Percentiles rank a stretch among this genome's conserved stretches.
Conservation (phyloP, 148 eudicot species). For the Arctostaphylos glauca region DNA sequence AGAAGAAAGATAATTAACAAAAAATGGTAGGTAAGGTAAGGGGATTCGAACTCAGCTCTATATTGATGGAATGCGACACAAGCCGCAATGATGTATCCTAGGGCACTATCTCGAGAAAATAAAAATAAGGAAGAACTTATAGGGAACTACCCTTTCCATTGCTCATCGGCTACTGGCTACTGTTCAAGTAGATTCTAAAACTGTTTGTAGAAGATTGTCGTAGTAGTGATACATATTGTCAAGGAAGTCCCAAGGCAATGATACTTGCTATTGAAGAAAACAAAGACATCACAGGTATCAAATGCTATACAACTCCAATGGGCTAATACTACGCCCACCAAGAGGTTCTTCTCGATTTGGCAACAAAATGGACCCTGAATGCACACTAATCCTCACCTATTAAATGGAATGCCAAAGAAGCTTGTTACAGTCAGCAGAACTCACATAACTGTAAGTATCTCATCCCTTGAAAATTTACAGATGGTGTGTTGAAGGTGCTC, state of each 20-base stretch:
- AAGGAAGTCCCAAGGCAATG: not conserved
- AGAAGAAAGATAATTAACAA: not conserved
- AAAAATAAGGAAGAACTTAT: not conserved
- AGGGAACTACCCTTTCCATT: not conserved
- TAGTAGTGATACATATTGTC: not conserved
- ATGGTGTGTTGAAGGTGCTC: conserved; percentile 72
- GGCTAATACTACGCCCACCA: not conserved
- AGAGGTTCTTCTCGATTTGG: not conserved
- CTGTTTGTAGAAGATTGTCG: not conserved
- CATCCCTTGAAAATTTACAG: conserved; percentile 65
- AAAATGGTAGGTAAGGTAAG: not conserved
- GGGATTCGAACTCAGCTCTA: not conserved
- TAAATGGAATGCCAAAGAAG: conserved; percentile 26
- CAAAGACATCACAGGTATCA: not conserved
- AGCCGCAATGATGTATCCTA: not conserved
- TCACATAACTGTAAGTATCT: conserved; percentile 85
- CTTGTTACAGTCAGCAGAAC: conserved; percentile 30
- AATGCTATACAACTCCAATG: not conserved
- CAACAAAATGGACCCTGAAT: conserved; percentile 8
- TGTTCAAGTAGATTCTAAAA: conserved; percentile 8
- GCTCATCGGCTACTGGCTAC: not conserved
- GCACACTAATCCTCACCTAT: conserved; percentile 21
- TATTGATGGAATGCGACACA: not conserved
- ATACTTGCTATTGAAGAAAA: not conserved
- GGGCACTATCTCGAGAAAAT: not conserved